Evolutionary conservation across 345 rosid genomes (phyloP).

Genomic region (Kandelia obovata): DNA sequence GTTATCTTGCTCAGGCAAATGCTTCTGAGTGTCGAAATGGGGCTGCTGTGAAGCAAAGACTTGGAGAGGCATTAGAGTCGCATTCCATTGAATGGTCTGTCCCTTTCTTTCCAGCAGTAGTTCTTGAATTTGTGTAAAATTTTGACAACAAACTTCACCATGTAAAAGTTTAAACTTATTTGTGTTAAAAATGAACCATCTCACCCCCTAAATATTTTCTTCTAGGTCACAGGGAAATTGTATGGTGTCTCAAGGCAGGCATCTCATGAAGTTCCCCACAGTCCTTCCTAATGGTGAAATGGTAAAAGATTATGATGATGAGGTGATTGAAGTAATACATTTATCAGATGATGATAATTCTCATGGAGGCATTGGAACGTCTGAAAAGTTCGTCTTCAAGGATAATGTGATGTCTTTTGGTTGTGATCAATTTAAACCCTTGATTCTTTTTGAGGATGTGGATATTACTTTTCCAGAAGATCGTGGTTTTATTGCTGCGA

Average conservation of each 20-base stretch:
- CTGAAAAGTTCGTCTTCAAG: constrained; percentile 29
- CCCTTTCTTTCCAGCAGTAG: neutral
- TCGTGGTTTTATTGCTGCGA: constrained; percentile 79
- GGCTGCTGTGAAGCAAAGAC: constrained; percentile 65
- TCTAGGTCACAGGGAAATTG: constrained; percentile 63
- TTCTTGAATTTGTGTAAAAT: constrained; percentile 8
- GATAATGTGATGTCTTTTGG: constrained; percentile 26
- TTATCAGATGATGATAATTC: constrained; percentile 33
- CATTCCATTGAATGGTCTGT: constrained; percentile 65
- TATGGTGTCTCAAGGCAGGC: constrained; percentile 30
- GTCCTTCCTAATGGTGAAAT: constrained; percentile 30
- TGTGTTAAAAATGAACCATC: neutral
- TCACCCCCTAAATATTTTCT: constrained; percentile 7
- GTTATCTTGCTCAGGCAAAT: constrained; percentile 50
- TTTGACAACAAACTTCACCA: constrained; percentile 10
- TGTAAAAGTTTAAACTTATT: constrained; percentile 1
- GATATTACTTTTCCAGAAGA: constrained; percentile 81
- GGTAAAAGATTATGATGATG: constrained; percentile 15
- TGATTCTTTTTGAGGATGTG: constrained; percentile 93
- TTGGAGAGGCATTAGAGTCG: constrained; percentile 80
- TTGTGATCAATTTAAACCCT: constrained; percentile 47
- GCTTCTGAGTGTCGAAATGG: constrained; percentile 90
- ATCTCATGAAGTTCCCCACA: constrained; percentile 19
- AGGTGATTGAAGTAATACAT: constrained; percentile 40
- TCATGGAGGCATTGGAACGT: constrained; percentile 21